Evolutionary conservation across 805 yeast species (phyloP), one percentile per base, ranked within the genome.

Genomic region (Candida sonorensis): DNA sequence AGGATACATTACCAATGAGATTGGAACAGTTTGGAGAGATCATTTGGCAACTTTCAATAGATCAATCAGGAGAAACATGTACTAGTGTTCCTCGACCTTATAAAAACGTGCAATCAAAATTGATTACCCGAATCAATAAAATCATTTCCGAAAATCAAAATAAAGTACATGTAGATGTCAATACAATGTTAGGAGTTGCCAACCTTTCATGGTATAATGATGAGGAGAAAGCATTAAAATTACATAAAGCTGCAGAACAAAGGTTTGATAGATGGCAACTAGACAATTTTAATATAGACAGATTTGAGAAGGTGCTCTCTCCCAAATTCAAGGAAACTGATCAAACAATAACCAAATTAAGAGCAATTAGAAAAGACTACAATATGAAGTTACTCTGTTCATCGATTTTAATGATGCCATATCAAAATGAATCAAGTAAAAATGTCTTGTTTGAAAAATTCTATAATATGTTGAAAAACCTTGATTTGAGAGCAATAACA

Each of bases 221-320:
- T 34, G 46, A 39, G 6, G 31, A 37, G 7, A 54, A 54, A 29
- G 38, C 57, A 2, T 42, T 37, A 25, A 38, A 34, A 12, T 32
- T 51, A 26, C 50, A 46, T 25, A 45, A 50, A 30, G 44, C 47
- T 15, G 60, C 60, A 3, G 51, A 54, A 29, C 42, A 37, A 17
- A 45, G 48, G 30, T 55, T 56, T 31, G 56, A 55, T 30, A 46
- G 42, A 28, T 55, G 61, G 61, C 51, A 53, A 33, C 33, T 55
- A 8, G 50, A 52, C 23, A 46, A 48, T 18, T 55, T 55, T 29
- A 50, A 55, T 31, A 47, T 56, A n/a, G 54, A 47, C 14, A 54
- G 53, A 4, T 55, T 55, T 33, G 53, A 51, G 15, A 32, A 44
- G n/a, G 45, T 50, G 7, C 17, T 45, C n/a, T 24, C 12, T 11